Evolutionary conservation across 2,329 filamentous ascomycete genomes (phyloP), one percentile per base, ranked within the genome.

Genomic region (Rhynchosporium graminicola): DNA sequence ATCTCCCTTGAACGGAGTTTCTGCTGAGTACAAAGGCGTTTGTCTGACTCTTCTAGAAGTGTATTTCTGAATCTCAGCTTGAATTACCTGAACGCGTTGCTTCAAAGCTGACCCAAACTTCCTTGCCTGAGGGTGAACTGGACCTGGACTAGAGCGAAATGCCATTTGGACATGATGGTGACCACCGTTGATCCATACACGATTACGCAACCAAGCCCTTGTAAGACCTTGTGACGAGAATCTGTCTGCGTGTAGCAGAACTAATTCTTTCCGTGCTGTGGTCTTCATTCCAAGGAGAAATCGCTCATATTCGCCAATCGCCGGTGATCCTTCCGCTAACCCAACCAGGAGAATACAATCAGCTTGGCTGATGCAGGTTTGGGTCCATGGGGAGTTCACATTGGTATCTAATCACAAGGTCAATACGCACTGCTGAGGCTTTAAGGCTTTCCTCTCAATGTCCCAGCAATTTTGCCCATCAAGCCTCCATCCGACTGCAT

Each of bases 91-190:
- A 4, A 99, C 95, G 42, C 93, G 82, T 72, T 97, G 90, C 75
- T 97, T 98, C 64, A 99, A 79, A 0, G 89, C 92, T 4, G 89
- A 90, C 0, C 94, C 92, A 15, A 96, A 88, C 57, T 89, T 88
- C 69, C 92, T 91, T 1, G 86, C 83, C 13, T 87, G 87, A 26
- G 88, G 84, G 70, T 92, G 88, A 0, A 90, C 85, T 2, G 92
- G 90, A 67, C 96, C 88, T 1, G 88, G 80, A 51, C 90, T 88
- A 3, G 88, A 83, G 45, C 89, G 86, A 75, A 95, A 94, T 0
- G 90, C 83, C 95, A 99, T 98, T 72, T 99, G 95, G 12, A 99
- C 90, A 70, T 99, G 95, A 73, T 96, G 95, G 74, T 99, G 96
- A 4, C 94, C 94, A 15, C 95, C 95, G 68, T 98, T 99, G 76